Base-by-base conservation (phyloP, 129 eudicot species). In the Helianthus tuberosus region DNA sequence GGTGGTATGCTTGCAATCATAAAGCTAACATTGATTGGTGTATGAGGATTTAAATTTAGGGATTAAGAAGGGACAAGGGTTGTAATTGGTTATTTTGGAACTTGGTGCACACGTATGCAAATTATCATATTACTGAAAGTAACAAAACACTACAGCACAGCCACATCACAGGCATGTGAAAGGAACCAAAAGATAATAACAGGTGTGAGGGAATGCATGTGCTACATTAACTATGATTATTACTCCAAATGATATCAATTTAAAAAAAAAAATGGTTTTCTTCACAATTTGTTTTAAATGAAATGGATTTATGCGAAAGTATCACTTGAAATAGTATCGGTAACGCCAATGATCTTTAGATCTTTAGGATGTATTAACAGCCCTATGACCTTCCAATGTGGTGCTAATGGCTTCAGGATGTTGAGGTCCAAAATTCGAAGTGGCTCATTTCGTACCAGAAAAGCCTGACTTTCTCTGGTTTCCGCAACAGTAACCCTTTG, bases 161-260 rank as follows among this genome's bases (percentile, higher is more conserved):
- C 71, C 29, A 9, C 27, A 64, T 35, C 71, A 66, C 11, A 17
- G 23, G 71, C 71, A 66, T 66, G 71, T 66, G 38, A 60, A 8
- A 8, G 53, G 71, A 66, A 44, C 35, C 71, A 16, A 66, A 44
- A 66, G 36, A 66, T 16, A 9, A 17, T 66, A 17, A 23, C 17
- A 66, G 71, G 71, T 15, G 52, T 29, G 52, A 55, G 13, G 41
- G 8, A 38, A 39, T 64, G 48, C 14, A 12, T 8, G 51, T 53
- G 60, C 17, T 53, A n/a, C 60, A 53, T 16, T 53, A 53, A 53
- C 60, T 53, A 53, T 53, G 11, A 53, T 15, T 53, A 3, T 0
- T 53, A 16, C 60, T n/a, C 1, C 10, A 53, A 53, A 53, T 16
- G 17, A 53, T 53, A 53, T 53, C 17, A 39, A 4, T 39, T 39